Evolutionary conservation across 768 basidiomycete species (phyloP), one percentile per base, ranked within the genome.

Genomic region (Crepidotus variabilis): DNA sequence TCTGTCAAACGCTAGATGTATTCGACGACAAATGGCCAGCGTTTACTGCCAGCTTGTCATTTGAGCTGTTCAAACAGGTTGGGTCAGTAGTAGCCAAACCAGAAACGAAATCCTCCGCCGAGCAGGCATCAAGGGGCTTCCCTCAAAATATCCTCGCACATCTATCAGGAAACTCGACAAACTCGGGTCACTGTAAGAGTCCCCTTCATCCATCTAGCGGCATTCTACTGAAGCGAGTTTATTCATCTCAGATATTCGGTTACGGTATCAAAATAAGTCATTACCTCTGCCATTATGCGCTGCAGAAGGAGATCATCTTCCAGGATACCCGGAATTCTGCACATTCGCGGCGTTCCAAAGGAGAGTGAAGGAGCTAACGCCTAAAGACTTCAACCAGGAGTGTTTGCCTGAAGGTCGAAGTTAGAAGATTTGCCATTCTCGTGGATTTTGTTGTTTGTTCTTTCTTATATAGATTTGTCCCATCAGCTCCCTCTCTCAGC

Each of bases 11-110:
- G 3, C 74, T 92, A 2, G 88, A 90, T 59, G 85, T 84, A 2
- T 90, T 82, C 67, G 87, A 92, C 58, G 80, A 88, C 4, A 85
- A 86, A 61, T 90, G 89, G 88, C 87, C 86, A 6, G 79, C 86
- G 2, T 90, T 90, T 69, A 86, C 88, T 0, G 84, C 87, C 1
- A 81, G 84, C 0, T 76, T 91, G 33, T 86, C 86, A 0, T 88
- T 90, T 63, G 90, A 91, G 66, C 77, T 91, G 9, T 90, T 88
- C 74, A 79, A 76, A 60, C 75, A 72, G 60, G 35, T 61, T 6
- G 60, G 60, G 14, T 47, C 56, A 6, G 55, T 47, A 32, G 52
- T 24, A 48, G 11, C 39, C 20, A 43, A 7, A 18, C 21, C 53
- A 24, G 45, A 50, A 33, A 7, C 21, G 47, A 50, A 39, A 23